A percentile compares a stretch with the other conserved stretches of the same genome.
Evolutionary conservation across 2,329 filamentous ascomycete species (phyloP).

Genomic region (Mollisia scopiformis): DNA sequence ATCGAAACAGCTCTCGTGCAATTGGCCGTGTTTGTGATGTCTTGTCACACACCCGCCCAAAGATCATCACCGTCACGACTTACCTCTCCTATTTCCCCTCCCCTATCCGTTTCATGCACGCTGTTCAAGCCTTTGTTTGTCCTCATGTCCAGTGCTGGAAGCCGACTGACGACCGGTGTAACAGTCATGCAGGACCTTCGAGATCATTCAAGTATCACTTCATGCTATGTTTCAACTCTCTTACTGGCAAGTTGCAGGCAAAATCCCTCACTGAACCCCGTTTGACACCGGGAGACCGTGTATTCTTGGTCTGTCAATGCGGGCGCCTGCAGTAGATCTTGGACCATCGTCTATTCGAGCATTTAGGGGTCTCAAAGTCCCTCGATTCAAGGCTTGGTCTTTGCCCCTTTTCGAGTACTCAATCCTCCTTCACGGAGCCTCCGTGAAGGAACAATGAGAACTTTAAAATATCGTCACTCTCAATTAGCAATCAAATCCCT

Average conservation of each 20-base stretch:
- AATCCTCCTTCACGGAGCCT: too few relatives aligned
- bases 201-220: slow-evolving; percentile 17
- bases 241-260: slow-evolving; percentile 5
- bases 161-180: slow-evolving; percentile 4
- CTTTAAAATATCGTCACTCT: background rate
- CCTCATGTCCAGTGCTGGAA: slow-evolving; percentile 6
- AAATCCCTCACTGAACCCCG: slow-evolving; percentile 6
- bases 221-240: slow-evolving; percentile 28
- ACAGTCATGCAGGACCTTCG: slow-evolving; percentile 22
- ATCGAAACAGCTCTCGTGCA: slow-evolving; percentile 10
- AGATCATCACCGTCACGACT: background rate
- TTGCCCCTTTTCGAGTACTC: background rate
- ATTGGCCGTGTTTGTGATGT: slow-evolving; percentile 16
- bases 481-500: background rate
- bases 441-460: background rate
- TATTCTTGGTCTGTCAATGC: slow-evolving; percentile 21
- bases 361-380: slow-evolving; percentile 2
- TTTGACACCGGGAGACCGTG: slow-evolving; percentile 14
- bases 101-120: slow-evolving; percentile 23
- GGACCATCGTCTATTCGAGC: background rate
- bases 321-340: slow-evolving; percentile 6
- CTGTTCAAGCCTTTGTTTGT: slow-evolving; percentile 26
- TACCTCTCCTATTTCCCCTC: background rate
- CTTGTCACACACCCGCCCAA: background rate
- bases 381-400: background rate